These are phyloP conservation scores for Malassezia psittaci DNA, from an alignment of 1,284 basidiomycete species.

Conservation along the genomic window DNA sequence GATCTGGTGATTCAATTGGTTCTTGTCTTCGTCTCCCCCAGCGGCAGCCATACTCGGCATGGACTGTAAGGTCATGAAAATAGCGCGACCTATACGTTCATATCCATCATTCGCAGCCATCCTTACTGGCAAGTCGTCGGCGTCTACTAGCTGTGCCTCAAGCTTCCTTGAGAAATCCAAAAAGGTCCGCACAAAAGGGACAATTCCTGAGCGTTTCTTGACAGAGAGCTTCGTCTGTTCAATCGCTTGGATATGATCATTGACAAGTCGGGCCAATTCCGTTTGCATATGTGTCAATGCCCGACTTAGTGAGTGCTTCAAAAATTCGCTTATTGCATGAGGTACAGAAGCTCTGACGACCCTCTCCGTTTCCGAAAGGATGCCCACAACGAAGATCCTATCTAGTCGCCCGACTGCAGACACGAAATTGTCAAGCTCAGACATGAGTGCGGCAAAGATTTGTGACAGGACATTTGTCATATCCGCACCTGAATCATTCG, in stretches of 20 bases:
- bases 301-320: constrained; percentile 56
- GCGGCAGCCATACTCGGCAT: constrained; percentile 69
- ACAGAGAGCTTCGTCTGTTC: constrained; percentile 80
- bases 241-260: constrained; percentile 64
- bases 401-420: neutral
- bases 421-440: constrained; percentile 69
- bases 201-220: constrained; percentile 84
- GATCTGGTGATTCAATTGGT: constrained; percentile 89
- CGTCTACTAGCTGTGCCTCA: constrained; percentile 68
- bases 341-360: constrained; percentile 60
- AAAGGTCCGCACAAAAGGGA: constrained; percentile 86
- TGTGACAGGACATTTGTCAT: constrained; percentile 65
- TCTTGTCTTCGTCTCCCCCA: constrained; percentile 61
- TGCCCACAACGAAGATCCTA: constrained; percentile 69
- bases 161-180: constrained; percentile 74
- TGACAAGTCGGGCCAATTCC: constrained; percentile 31
- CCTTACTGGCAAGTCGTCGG: constrained; percentile 64
- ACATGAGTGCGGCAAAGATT: constrained; percentile 82
- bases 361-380: constrained; percentile 70
- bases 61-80: constrained; percentile 85
- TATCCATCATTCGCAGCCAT: constrained; percentile 70
- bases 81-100: constrained; percentile 71
- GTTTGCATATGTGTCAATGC: constrained; percentile 55
- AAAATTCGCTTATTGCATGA: neutral
- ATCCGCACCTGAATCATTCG: constrained; percentile 25